Percentiles rank a stretch among this genome's conserved stretches.
Evolutionary conservation across 1,284 basidiomycete species (phyloP).

Genomic region (Boletellus deceptivus): DNA sequence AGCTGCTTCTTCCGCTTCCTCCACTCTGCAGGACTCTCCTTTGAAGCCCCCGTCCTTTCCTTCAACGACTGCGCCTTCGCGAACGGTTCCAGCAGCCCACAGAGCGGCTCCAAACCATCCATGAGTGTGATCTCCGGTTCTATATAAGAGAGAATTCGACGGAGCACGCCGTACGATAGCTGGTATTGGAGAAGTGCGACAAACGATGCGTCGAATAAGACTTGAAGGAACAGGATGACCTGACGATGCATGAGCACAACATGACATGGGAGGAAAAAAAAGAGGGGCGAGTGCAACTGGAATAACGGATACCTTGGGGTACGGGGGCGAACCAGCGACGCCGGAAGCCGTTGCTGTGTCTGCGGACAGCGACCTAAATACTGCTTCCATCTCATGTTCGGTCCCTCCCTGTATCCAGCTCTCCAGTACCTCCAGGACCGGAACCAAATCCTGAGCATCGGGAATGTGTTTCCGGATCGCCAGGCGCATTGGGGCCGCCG

Average conservation of each 20-base stretch:
- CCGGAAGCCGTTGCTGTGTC: slow-evolving; percentile 18
- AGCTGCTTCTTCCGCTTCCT: slow-evolving; percentile 51
- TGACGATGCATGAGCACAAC: slow-evolving; percentile 26
- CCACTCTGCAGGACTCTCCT: slow-evolving; percentile 50
- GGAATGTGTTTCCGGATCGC: slow-evolving; percentile 55
- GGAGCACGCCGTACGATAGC: slow-evolving; percentile 53
- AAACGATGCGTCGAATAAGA: slow-evolving; percentile 66
- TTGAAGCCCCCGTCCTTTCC: slow-evolving; percentile 38
- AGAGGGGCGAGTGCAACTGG: background rate
- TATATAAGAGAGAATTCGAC: slow-evolving; percentile 47
- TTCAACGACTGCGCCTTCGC: slow-evolving; percentile 47
- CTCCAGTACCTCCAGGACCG: slow-evolving; percentile 51
- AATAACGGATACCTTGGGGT: slow-evolving; percentile 45
- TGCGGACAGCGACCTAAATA: slow-evolving; percentile 37
- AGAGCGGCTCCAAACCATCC: slow-evolving; percentile 50
- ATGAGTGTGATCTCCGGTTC: slow-evolving; percentile 52
- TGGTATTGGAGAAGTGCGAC: slow-evolving; percentile 59
- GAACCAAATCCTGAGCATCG: slow-evolving; percentile 52
- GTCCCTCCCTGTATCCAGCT: slow-evolving; percentile 51
- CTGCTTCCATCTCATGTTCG: slow-evolving; percentile 40
- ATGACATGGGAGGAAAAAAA: background rate
- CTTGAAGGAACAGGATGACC: slow-evolving; percentile 59
- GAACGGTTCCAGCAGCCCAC: slow-evolving; percentile 62
- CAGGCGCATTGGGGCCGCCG: slow-evolving; percentile 49
- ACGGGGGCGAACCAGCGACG: slow-evolving; percentile 40